Percentiles rank a stretch among this genome's conserved stretches.
phyloP scores from a whole-genome alignment of 2,329 filamentous ascomycete species.

The Nemania diffusa region DNA sequence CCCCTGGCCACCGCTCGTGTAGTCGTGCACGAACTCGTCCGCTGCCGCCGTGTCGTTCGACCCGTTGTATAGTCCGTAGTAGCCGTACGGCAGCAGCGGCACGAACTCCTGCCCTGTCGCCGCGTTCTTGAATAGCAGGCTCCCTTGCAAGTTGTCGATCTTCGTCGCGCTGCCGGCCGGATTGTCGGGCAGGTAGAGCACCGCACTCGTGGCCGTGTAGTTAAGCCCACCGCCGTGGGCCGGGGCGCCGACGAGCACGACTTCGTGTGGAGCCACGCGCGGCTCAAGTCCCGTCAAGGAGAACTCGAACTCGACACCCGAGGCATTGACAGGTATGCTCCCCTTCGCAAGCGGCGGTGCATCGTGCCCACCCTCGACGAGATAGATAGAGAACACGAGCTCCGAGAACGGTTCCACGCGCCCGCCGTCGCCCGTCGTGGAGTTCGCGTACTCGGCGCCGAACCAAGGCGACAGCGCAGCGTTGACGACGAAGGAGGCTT shows the following conservation, averaged over 20 bases:
- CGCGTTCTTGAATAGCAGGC: constrained; percentile 53
- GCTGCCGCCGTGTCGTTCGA: constrained; percentile 41
- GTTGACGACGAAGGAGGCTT: constrained; percentile 57
- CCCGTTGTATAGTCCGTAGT: constrained; percentile 56
- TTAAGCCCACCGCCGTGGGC: constrained; percentile 47
- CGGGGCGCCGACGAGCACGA: constrained; percentile 53
- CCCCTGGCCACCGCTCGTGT: constrained; percentile 51
- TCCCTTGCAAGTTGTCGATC: constrained; percentile 58
- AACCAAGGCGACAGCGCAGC: constrained; percentile 55
- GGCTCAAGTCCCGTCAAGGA: constrained; percentile 51
- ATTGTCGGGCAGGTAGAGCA: constrained; percentile 58
- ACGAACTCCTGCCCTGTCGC: constrained; percentile 51
- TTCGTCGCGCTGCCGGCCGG: constrained; percentile 56
- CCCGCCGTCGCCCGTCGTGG: constrained; percentile 37
- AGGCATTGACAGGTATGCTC: constrained; percentile 50
- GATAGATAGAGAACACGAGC: constrained; percentile 53
- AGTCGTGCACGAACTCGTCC: constrained; percentile 53
- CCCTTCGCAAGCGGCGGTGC: constrained; percentile 49
- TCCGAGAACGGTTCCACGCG: constrained; percentile 40
- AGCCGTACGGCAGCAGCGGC: constrained; percentile 58
- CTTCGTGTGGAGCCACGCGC: constrained; percentile 52
- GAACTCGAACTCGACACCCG: constrained; percentile 53
- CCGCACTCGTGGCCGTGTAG: constrained; percentile 52
- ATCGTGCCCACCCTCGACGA: constrained; percentile 47
- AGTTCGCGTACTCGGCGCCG: constrained; percentile 52